Base-by-base conservation (phyloP, 2,329 filamentous ascomycete genomes). In the Calonectria multiphialidica region DNA sequence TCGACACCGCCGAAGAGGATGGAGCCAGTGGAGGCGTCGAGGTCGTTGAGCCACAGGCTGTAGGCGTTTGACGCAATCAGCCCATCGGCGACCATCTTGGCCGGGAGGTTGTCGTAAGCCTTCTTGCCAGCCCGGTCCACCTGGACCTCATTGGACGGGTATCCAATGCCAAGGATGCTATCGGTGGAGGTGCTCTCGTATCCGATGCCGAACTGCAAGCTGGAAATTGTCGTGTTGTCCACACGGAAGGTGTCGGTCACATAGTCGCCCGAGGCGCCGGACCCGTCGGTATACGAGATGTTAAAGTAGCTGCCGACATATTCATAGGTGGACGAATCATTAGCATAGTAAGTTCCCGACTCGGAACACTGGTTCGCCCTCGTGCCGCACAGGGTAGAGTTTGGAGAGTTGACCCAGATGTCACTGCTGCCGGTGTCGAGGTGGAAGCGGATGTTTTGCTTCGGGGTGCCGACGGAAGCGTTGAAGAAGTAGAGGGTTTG, bases 101-200 rank as follows among this genome's bases (percentile, higher is more conserved):
- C 88, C 2, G 93, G 93, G 8, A 96, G 85, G 81, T 95, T 96
- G 50, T 90, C 83, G 82, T 96, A 96, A 0, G 89, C 70, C 5
- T 83, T 70, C 70, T 86, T 82, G 7, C 88, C 86, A 10, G 87
- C 88, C 74, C 90, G 87, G 64, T 88, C 88, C 55, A 94, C 90
- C 77, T 93, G 91, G 15, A 93, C 94, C 84, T 98, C 96, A 81
- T 97, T 97, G 75, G 88, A 82, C 0, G 89, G 81, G 81, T 98
- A 98, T 8, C 96, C 96, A 73, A 98, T 93, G 21, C 96, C 96
- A 23, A 98, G 83, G 49, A 98, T 95, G 45, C 94, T 94, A 82
- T 97, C 90, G 66, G 83, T 73, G 8, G 90, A 89, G 10, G 86
- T 84, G 81, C 89, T 91, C 9, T 80, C 80, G 80, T 95, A 95